Conservation (phyloP, 768 basidiomycete species). For the Exsudoporus frostii region DNA sequence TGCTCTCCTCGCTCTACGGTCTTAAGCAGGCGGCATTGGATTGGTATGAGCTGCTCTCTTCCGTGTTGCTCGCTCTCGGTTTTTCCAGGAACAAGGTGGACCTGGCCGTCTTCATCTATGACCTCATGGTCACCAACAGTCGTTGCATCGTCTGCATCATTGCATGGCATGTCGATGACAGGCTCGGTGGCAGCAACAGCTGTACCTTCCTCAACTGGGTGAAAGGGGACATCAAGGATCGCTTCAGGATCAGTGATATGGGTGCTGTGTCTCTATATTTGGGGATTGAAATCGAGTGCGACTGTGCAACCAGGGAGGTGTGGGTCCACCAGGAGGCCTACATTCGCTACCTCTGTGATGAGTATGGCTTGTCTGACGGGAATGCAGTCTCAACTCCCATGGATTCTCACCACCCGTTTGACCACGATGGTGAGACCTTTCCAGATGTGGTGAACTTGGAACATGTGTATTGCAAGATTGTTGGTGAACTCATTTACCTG, state of each 20-base stretch:
- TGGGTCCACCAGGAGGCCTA: not conserved
- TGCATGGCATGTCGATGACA: slow-evolving; percentile 10
- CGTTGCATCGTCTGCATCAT: slow-evolving; percentile 12
- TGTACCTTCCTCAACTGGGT: no score
- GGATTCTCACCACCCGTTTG: not conserved
- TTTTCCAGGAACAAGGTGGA: not conserved
- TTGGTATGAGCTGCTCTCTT: not conserved
- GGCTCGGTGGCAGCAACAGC: not conserved
- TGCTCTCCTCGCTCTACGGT: not conserved
- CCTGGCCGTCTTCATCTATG: not conserved
- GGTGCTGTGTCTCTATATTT: no score
- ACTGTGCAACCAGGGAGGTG: not conserved
- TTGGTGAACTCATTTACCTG: no score
- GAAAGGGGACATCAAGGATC: no score
- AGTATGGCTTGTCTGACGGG: not conserved
- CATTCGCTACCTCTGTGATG: not conserved
- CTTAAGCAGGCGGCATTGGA: not conserved
- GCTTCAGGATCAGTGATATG: no score
- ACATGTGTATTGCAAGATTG: no score
- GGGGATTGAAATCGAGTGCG: no score
- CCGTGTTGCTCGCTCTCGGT: not conserved
- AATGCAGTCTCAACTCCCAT: not conserved
- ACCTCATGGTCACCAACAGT: no score
- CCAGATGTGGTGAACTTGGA: no score
- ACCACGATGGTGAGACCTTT: no score